These are phyloP conservation scores for Hypsizygus ulmarius DNA, from an alignment of 1,284 basidiomycete species.

Conservation along the genomic window DNA sequence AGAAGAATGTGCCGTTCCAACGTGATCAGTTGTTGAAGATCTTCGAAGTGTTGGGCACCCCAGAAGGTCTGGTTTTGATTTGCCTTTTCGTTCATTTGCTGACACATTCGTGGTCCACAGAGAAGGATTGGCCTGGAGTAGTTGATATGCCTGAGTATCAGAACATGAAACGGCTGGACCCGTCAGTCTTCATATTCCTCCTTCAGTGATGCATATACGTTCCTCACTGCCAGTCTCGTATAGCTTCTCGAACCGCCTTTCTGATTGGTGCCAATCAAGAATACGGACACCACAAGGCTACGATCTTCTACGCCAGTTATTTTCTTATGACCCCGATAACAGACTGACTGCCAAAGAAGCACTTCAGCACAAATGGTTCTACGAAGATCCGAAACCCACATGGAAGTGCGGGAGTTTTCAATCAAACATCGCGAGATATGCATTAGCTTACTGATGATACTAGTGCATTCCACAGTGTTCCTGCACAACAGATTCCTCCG, in stretches of 20 bases:
- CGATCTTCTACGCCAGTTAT: constrained; percentile 82
- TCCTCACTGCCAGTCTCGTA: neutral
- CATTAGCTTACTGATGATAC: neutral
- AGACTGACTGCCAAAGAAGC: constrained; percentile 84
- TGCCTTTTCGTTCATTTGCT: neutral
- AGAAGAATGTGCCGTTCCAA: constrained; percentile 94
- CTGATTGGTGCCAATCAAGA: constrained; percentile 76
- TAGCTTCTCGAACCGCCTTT: constrained; percentile 67
- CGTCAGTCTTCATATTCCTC: constrained; percentile 39
- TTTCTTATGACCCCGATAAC: constrained; percentile 88
- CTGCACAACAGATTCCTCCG: constrained; percentile 61
- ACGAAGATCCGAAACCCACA: constrained; percentile 73
- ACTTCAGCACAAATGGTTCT: constrained; percentile 80
- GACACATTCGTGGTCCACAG: constrained; percentile 32
- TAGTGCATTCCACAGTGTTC: constrained; percentile 62
- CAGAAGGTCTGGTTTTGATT: constrained; percentile 58
- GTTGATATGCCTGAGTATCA: constrained; percentile 85
- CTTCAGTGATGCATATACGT: constrained; percentile 9
- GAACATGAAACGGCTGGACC: constrained; percentile 79
- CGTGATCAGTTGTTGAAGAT: constrained; percentile 94
- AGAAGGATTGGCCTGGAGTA: constrained; percentile 87
- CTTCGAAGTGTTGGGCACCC: constrained; percentile 91
- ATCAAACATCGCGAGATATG: neutral
- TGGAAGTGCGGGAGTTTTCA: constrained; percentile 52
- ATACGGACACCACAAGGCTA: constrained; percentile 64